Conservation (phyloP, 768 basidiomycete species). For the Termitomyces sp. region DNA sequence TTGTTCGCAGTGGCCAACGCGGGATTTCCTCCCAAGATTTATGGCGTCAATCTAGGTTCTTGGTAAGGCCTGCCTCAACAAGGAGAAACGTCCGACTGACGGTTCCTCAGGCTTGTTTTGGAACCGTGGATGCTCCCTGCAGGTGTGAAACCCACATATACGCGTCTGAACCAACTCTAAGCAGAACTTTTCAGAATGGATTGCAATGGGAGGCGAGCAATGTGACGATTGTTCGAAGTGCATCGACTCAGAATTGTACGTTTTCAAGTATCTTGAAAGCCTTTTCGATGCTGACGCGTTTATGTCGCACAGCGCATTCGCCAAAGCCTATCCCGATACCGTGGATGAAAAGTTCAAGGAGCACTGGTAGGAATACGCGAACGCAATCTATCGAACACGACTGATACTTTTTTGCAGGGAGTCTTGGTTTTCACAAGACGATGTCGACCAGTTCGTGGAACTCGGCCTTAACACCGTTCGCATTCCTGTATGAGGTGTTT, state of each 20-base stretch:
- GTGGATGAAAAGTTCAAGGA: conserved; percentile 55
- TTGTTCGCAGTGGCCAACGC: conserved; percentile 13
- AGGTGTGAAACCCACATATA: conserved; percentile 30
- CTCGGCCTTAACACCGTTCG: conserved; percentile 74
- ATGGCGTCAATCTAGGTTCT: conserved; percentile 27
- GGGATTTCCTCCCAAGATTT: conserved; percentile 22
- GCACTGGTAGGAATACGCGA: conserved; percentile 50
- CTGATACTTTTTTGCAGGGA: conserved; percentile 32
- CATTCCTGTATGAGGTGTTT: conserved; percentile 51
- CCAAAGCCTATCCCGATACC: conserved; percentile 52
- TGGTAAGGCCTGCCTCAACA: conserved; percentile 29
- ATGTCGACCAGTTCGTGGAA: conserved; percentile 51
- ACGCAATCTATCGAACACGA: background rate
- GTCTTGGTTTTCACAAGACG: conserved; percentile 67
- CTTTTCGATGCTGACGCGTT: background rate
- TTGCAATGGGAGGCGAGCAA: conserved; percentile 64
- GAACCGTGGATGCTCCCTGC: conserved; percentile 84
- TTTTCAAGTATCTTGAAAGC: background rate
- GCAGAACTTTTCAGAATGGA: conserved; percentile 49
- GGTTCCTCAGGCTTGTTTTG: conserved; percentile 54
- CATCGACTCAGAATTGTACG: conserved; percentile 67
- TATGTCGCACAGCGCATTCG: conserved; percentile 46
- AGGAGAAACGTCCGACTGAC: background rate
- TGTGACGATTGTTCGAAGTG: conserved; percentile 61
- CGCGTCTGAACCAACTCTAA: background rate